Percentiles rank a stretch among this genome's conserved stretches.
phyloP scores from a whole-genome alignment of 2,329 filamentous ascomycete genomes.

The Diplocarpon rosae region DNA sequence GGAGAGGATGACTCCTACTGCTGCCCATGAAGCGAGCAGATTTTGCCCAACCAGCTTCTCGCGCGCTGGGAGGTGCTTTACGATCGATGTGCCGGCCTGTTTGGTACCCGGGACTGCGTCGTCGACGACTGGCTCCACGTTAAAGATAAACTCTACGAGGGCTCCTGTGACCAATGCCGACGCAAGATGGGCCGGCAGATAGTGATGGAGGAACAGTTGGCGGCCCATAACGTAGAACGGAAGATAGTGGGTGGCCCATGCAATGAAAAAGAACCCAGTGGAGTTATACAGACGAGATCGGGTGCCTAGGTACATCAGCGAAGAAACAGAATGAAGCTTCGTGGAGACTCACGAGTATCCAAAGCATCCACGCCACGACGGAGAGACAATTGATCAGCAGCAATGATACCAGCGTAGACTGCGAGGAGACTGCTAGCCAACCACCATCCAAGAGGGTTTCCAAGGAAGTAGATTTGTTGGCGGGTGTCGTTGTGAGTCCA shows the following conservation, averaged over 20 bases:
- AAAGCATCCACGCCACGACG: slow-evolving; percentile 88
- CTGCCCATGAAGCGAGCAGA: slow-evolving; percentile 69
- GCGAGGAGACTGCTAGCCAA: slow-evolving; percentile 83
- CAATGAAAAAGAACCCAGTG: slow-evolving; percentile 97
- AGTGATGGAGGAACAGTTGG: slow-evolving; percentile 96
- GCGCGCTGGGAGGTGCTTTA: slow-evolving; percentile 61
- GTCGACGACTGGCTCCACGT: slow-evolving; percentile 61
- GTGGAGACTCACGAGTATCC: slow-evolving; percentile 66
- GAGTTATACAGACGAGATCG: slow-evolving; percentile 95
- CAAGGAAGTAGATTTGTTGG: slow-evolving; percentile 96
- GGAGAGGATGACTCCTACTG: slow-evolving; percentile 56
- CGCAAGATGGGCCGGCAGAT: slow-evolving; percentile 87
- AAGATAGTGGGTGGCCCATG: slow-evolving; percentile 94
- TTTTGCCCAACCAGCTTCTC: slow-evolving; percentile 75
- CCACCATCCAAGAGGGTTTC: slow-evolving; percentile 97
- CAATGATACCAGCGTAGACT: slow-evolving; percentile 84
- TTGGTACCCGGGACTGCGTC: slow-evolving; percentile 35
- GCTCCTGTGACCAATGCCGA: slow-evolving; percentile 84
- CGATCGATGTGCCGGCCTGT: slow-evolving; percentile 34
- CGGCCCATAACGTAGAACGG: slow-evolving; percentile 98
- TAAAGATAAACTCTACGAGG: slow-evolving; percentile 92
- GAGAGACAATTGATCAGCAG: slow-evolving; percentile 85
- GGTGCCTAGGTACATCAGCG: slow-evolving; percentile 48
- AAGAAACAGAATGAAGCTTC: neutral
- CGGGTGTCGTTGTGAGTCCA: slow-evolving; percentile 95